These are phyloP conservation scores for Nannochloropsis salina DNA, from an alignment of 108 stramenopile species.

Conservation along the genomic window DNA sequence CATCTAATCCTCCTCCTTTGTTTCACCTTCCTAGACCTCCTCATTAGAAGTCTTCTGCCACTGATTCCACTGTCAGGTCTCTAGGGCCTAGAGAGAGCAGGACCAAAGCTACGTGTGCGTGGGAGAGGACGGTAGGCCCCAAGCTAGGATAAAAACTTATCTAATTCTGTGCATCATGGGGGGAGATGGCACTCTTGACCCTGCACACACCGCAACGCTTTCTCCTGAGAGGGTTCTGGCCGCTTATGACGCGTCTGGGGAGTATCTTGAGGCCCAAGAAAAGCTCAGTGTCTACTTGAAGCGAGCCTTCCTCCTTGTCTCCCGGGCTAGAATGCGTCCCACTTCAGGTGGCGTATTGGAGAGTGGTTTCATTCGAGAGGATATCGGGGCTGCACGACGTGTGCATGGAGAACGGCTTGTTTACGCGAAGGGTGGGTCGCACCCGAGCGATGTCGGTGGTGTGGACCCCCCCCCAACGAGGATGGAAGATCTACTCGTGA, in stretches of 20 bases:
- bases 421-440: too few relatives aligned
- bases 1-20: too few relatives aligned
- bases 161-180: too few relatives aligned
- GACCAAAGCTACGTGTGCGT: too few relatives aligned
- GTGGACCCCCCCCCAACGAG: neutral
- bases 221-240: neutral
- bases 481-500: neutral
- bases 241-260: constrained; percentile 10
- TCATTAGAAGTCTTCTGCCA: too few relatives aligned
- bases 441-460: neutral
- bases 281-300: neutral
- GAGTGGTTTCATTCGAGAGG: neutral
- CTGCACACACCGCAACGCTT: too few relatives aligned
- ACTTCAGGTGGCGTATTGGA: neutral
- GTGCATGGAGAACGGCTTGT: neutral
- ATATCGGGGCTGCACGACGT: neutral
- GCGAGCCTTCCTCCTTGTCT: neutral
- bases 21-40: too few relatives aligned
- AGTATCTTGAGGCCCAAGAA: constrained; percentile 10
- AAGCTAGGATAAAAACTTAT: too few relatives aligned
- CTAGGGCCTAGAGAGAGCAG: too few relatives aligned
- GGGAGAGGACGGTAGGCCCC: too few relatives aligned
- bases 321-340: neutral
- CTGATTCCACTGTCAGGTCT: too few relatives aligned
- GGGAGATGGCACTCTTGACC: too few relatives aligned